Percentiles rank a stretch among this genome's conserved stretches.
Conservation (phyloP, 352 stramenopile species). For the Stramenopiles sp. region DNA sequence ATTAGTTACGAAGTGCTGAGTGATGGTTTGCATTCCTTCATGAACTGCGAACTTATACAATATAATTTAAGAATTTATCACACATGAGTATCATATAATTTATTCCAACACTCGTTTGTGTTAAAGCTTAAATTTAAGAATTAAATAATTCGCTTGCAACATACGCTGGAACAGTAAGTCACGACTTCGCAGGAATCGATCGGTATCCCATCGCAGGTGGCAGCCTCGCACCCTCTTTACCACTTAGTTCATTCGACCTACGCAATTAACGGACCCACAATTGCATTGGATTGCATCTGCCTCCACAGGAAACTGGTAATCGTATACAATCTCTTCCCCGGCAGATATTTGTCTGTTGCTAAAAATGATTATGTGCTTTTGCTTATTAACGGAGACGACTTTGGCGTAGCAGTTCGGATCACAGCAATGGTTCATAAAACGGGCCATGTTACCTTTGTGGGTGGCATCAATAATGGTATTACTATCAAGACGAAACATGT, state of each 20-base stretch:
- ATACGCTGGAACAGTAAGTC: too few relatives aligned
- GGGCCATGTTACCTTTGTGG: constrained; percentile 65
- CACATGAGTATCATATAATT: too few relatives aligned
- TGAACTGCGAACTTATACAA: too few relatives aligned
- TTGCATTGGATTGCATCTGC: constrained; percentile 76
- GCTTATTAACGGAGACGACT: constrained; percentile 44
- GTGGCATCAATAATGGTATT: constrained; percentile 83
- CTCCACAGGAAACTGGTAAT: constrained; percentile 92
- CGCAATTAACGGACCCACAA: constrained; percentile 74
- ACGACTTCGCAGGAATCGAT: too few relatives aligned
- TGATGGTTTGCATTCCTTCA: too few relatives aligned
- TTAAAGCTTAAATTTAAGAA: too few relatives aligned
- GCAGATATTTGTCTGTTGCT: constrained; percentile 61
- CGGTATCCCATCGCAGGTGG: too few relatives aligned
- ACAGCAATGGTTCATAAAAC: constrained; percentile 91
- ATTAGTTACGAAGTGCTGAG: too few relatives aligned
- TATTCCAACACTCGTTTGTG: too few relatives aligned
- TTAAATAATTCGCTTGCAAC: too few relatives aligned
- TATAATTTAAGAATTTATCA: too few relatives aligned
- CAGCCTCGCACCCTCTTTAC: too few relatives aligned
- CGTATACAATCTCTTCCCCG: constrained; percentile 81
- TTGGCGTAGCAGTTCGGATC: constrained; percentile 75
- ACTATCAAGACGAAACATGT: constrained; percentile 89
- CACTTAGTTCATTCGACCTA: constrained; percentile 76
- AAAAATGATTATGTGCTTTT: constrained; percentile 90